These are phyloP conservation scores for Arabidopsis lyrata DNA, from an alignment of 441 rosid species.

Conservation along the genomic window DNA sequence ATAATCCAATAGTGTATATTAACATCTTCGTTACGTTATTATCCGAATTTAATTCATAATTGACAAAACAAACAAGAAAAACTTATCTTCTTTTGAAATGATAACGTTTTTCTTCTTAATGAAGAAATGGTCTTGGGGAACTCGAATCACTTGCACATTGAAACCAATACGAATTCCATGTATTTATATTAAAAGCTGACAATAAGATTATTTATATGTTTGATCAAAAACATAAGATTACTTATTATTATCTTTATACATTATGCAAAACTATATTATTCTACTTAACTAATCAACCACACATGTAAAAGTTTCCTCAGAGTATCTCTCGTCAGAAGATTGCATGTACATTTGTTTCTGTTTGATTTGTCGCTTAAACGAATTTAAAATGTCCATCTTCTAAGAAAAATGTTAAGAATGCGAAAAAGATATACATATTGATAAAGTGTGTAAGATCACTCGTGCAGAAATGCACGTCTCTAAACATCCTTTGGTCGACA, in stretches of 20 bases:
- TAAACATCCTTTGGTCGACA: not conserved
- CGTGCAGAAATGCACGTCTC: conserved; percentile 11
- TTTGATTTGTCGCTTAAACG: conserved; percentile 21
- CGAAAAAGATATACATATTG: not conserved
- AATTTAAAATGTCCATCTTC: conserved; percentile 14
- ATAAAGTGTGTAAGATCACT: conserved; percentile 6
- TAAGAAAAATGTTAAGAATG: not conserved
- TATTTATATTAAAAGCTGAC: conserved; percentile 23
- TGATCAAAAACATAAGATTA: not conserved
- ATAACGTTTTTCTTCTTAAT: not conserved
- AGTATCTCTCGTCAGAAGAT: conserved; percentile 32
- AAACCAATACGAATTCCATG: not conserved
- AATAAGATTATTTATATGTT: not conserved
- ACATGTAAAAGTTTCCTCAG: conserved; percentile 25
- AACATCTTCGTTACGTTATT: too few relatives aligned
- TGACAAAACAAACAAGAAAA: not conserved
- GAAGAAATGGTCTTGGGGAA: not conserved
- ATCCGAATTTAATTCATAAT: not conserved
- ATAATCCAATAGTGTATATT: too few relatives aligned
- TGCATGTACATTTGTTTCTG: conserved; percentile 24
- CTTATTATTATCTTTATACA: conserved; percentile 10
- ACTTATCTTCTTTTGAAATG: too few relatives aligned
- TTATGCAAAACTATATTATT: conserved; percentile 19
- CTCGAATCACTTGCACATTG: not conserved
- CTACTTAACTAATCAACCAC: conserved; percentile 27